Evolutionary conservation across 352 stramenopile species (phyloP), one percentile per base, ranked within the genome.

Genomic region (Phytophthora ramorum): DNA sequence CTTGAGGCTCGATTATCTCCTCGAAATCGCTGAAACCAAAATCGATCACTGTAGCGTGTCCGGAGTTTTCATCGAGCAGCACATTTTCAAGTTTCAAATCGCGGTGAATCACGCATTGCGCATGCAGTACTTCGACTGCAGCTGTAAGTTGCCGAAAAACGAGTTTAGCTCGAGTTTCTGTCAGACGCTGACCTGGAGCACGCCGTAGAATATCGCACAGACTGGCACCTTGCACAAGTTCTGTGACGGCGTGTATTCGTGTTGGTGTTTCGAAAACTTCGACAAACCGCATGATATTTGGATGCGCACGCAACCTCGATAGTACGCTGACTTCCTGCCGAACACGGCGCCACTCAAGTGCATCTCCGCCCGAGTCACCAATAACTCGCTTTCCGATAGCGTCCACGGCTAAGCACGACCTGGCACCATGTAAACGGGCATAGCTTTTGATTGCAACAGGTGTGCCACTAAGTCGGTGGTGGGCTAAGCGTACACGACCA

Each of bases 61-160:
- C 37, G 13, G 62, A 73, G 2, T 45, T 30, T 19, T 62, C 73
- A 37, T 91, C 75, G 0, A 93, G 40, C 30, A 93, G 58, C 1
- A 93, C 67, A 47, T 93, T 92, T 60, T 93, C 85, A 28, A 91
- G 83, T 55, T 93, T 93, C 35, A 93, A 63, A 57, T 93, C 85
- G 16, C 85, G 76, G 41, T 93, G 82, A 55, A 92, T 83, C 30
- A 92, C 65, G 20, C 78, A 47, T 30, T 89, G 80, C 1, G 46
- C 48, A 51, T 92, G 85, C 17, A 93, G 69, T 12, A 71, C 69
- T 20, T 47, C 53, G 5, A 93, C 60, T 0, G 63, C 82, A 3
- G 22, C 49, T 45, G 71, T 65, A 8, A 91, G 48, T 13, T 85
- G 71, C 0, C 26, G 47, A 46, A 92, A 90, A 44, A 92, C 72